Evolutionary conservation across 192 early-diverging fungal species (phyloP), one percentile per base, ranked within the genome.

Genomic region (Backusella sp.): DNA sequence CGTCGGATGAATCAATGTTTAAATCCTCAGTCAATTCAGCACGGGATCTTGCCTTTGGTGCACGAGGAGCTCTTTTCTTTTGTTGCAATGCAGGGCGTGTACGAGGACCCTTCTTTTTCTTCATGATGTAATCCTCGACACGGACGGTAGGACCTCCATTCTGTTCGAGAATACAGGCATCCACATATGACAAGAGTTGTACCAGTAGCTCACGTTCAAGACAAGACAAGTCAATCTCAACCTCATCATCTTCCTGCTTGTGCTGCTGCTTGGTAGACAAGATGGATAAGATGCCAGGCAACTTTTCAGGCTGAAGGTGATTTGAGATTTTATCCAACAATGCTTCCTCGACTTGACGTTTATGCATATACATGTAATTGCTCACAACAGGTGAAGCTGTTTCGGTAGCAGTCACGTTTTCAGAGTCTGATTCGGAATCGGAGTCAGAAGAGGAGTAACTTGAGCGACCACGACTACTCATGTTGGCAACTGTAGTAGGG

Each of bases 171-270:
- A 81, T 70, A 70, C 80, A 81, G 1, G 80, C 80, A 68, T 81
- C 80, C 4, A 81, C 80, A 77, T 81, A 81, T 6, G 73, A 74
- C 68, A 81, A 36, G 26, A 81, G 34, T 70, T 76, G 72, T 30
- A 74, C 76, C 15, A 81, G 17, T 15, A 74, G 76, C n/a, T 81
- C 76, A 49, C 76, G 80, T 21, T 46, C 76, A 8, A 81, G 73
- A 74, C 80, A 74, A 19, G 80, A 77, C 7, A 81, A 59, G 71
- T 81, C 80, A 32, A 81, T 75, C 56, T 81, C 80, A 3, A 81
- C 80, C 52, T 81, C 80, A 28, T 62, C 56, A 56, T 74, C 76
- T 14, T 77, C 73, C 32, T 81, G 73, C 4, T 68, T 17, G 11
- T 75, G 67, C 17, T 66, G 9, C n/a, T 74, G 69, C 23, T 79